Evolutionary conservation across 2,329 filamentous ascomycete species (phyloP).

Genomic region (Alternaria atra): DNA sequence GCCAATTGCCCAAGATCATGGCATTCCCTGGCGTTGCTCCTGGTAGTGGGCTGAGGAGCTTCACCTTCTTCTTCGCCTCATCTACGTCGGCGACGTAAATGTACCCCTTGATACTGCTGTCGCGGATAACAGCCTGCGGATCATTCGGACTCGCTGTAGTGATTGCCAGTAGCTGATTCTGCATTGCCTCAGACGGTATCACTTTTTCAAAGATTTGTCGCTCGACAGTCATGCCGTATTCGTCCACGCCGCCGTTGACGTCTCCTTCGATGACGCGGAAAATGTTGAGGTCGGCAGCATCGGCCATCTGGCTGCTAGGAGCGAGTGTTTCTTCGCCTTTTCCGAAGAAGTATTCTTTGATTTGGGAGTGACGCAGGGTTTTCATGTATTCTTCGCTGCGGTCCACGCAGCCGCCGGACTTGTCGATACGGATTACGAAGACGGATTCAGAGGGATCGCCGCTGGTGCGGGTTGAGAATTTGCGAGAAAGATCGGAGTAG

Average conservation of each 20-base stretch:
- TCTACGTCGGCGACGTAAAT: constrained; percentile 93
- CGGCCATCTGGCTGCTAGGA: constrained; percentile 85
- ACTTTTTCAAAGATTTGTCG: constrained; percentile 67
- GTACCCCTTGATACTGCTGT: constrained; percentile 88
- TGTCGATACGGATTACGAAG: constrained; percentile 79
- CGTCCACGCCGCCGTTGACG: constrained; percentile 28
- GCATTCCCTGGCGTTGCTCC: constrained; percentile 82
- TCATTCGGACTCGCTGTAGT: constrained; percentile 79
- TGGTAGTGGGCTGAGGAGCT: constrained; percentile 83
- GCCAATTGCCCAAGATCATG: constrained; percentile 85
- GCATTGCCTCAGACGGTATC: constrained; percentile 71
- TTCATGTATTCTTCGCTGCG: constrained; percentile 79
- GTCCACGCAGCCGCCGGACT: constrained; percentile 84
- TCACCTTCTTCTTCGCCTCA: constrained; percentile 79
- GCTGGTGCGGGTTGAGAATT: constrained; percentile 63
- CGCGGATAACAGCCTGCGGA: constrained; percentile 74
- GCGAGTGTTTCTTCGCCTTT: constrained; percentile 74
- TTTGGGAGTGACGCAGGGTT: constrained; percentile 75
- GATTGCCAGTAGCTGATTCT: constrained; percentile 85
- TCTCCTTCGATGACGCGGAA: constrained; percentile 73
- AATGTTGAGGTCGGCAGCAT: constrained; percentile 77
- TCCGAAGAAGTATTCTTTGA: constrained; percentile 95
- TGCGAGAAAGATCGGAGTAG: constrained; percentile 75
- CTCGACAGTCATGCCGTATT: constrained; percentile 32
- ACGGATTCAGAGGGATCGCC: constrained; percentile 71